phyloP scores from a whole-genome alignment of 345 rosid species.

The Aquilaria sinensis region DNA sequence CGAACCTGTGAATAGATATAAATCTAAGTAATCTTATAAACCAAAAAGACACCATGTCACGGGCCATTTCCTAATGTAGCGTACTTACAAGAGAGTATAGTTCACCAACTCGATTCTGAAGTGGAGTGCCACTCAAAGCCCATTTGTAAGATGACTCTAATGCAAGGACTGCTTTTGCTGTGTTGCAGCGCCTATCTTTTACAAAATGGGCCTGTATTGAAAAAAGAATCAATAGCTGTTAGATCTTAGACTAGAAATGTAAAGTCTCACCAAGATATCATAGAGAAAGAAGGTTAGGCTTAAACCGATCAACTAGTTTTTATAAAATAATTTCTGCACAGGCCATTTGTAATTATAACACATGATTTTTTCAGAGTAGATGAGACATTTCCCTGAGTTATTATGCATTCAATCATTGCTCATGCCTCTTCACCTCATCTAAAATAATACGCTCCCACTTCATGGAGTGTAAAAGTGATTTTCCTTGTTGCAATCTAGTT shows the following conservation, averaged over 20 bases:
- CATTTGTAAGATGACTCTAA: conserved; percentile 79
- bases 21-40: conserved; percentile 9
- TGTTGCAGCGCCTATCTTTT: conserved; percentile 86
- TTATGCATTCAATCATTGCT: not conserved
- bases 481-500: conserved; percentile 23
- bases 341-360: no score
- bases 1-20: conserved; percentile 61
- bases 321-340: no score
- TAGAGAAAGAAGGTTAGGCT: no score
- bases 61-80: conserved; percentile 7
- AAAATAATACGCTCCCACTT: conserved; percentile 82
- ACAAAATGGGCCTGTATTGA: conserved; percentile 69
- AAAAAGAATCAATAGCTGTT: conserved; percentile 1
- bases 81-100: conserved; percentile 84
- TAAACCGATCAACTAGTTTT: no score
- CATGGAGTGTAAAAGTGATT: conserved; percentile 69
- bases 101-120: conserved; percentile 98
- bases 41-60: conserved; percentile 12
- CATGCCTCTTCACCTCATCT: conserved; percentile 66
- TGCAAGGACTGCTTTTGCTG: conserved; percentile 87
- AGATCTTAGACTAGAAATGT: not conserved
- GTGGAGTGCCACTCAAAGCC: conserved; percentile 99
- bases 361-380: no score
- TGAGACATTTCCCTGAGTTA: not conserved
- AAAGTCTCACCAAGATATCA: no score